Percentiles rank a stretch among this genome's conserved stretches.
phyloP scores from a whole-genome alignment of 2,329 filamentous ascomycete species.

The Gnomoniopsis smithogilvyi region DNA sequence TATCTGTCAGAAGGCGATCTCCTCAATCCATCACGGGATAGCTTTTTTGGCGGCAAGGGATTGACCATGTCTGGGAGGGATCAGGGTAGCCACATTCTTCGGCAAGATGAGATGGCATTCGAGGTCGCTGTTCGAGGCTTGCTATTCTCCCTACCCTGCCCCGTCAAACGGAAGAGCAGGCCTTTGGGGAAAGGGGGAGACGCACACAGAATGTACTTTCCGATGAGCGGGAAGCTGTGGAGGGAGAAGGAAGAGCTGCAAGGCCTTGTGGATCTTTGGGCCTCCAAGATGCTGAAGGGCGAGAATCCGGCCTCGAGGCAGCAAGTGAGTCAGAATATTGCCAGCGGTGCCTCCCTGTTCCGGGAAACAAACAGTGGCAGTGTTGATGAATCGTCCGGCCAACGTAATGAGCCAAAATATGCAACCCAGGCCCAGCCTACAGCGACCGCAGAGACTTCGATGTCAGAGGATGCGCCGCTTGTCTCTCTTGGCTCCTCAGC shows the following conservation, averaged over 20 bases:
- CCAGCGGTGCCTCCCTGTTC: slow-evolving; percentile 46
- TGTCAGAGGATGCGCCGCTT: slow-evolving; percentile 33
- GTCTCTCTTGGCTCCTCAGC: slow-evolving; percentile 63
- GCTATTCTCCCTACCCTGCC: slow-evolving; percentile 78
- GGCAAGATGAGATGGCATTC: slow-evolving; percentile 93
- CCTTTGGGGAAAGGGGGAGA: slow-evolving; percentile 47
- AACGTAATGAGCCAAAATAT: slow-evolving; percentile 21
- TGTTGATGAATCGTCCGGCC: slow-evolving; percentile 18
- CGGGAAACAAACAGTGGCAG: slow-evolving; percentile 35
- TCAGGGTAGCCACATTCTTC: slow-evolving; percentile 67
- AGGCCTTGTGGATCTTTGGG: slow-evolving; percentile 67
- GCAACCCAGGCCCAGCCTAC: slow-evolving; percentile 21
- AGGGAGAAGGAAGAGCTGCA: slow-evolving; percentile 78
- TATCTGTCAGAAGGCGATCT: slow-evolving; percentile 85
- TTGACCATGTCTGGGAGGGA: slow-evolving; percentile 49
- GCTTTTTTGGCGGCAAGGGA: slow-evolving; percentile 62
- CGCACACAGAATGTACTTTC: slow-evolving; percentile 89
- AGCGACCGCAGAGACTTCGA: slow-evolving; percentile 18
- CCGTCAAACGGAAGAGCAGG: slow-evolving; percentile 68
- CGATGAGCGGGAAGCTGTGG: slow-evolving; percentile 80
- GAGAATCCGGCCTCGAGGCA: slow-evolving; percentile 31
- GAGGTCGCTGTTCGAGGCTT: slow-evolving; percentile 86
- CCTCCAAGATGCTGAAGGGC: slow-evolving; percentile 56
- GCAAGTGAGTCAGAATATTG: slow-evolving; percentile 28
- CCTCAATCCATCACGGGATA: slow-evolving; percentile 69